Evolutionary conservation across 345 rosid species (phyloP), one percentile per base, ranked within the genome.

Genomic region (Cochlearia excelsa): DNA sequence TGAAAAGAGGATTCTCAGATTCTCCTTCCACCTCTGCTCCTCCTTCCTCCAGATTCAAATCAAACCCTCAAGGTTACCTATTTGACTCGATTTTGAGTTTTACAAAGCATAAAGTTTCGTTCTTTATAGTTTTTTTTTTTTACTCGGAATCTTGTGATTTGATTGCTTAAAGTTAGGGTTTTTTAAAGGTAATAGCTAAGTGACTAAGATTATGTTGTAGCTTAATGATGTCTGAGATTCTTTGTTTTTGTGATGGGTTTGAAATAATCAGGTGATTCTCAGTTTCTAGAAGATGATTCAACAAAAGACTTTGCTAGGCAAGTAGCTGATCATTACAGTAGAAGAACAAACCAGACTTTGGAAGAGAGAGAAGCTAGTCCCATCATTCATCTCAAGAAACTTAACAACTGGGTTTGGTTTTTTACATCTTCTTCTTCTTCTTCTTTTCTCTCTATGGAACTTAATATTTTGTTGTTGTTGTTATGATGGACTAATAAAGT

Each of bases 301-400:
- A 83, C 89, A 0, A 86, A 75, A 77, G 61, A 72, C 41, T 73
- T 78, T 71, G 95, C 94, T 5, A 59, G 80, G 54, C 84, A 80
- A 72, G 97, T 93, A 10, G 97, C 99, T 51, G 91, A 87, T 51
- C 99, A 93, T 75, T 89, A 93, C 73, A 93, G 95, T 78, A 71
- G 95, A n/a, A 82, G 99, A 78, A 89, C 95, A 1, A 93, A 93
- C 72, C 95, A 89, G 75, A 89, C 97, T 42, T 69, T 93, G 61
- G 99, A 89, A 79, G 94, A 93, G 75, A 78, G 97, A 72, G 99
- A 93, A 85, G 94, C 97, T 9, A 93, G 94, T 80, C 99, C 97
- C 28, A 89, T 89, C 61, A 93, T 89, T 62, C 99, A 93, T 76
- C 74, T 89, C 67, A 93, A 93, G 74, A 93, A 89, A 72, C 91